Percentiles rank a stretch among this genome's conserved stretches.
Evolutionary conservation across 2,329 filamentous ascomycete species (phyloP).

Genomic region (Pestalotiopsis fici): DNA sequence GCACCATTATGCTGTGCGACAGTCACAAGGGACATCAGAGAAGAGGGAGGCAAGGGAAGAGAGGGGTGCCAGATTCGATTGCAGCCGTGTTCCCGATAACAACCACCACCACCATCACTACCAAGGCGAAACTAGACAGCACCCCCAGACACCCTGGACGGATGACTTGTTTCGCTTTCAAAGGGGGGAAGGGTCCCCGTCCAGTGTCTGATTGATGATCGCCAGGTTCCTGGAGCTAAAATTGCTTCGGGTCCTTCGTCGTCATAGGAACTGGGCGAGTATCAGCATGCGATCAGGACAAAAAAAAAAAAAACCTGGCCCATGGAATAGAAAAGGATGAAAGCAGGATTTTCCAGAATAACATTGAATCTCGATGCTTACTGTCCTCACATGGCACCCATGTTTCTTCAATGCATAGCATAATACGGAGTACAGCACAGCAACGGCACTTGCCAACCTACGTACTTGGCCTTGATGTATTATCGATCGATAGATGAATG

Average conservation of each 20-base stretch:
- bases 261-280: constrained; percentile 3
- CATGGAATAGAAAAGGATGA: not conserved
- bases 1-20: not conserved
- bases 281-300: not conserved
- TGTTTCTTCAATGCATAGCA: not conserved
- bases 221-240: constrained; percentile 3
- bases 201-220: not conserved
- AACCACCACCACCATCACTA: not conserved
- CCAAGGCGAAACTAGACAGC: not conserved
- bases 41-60: not conserved
- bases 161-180: not conserved
- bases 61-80: not conserved
- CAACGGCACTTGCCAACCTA: not conserved
- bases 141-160: not conserved
- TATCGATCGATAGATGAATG: not conserved
- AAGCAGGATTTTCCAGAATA: not conserved
- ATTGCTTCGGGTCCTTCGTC: constrained; percentile 5
- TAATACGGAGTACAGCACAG: not conserved
- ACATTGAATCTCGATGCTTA: not conserved
- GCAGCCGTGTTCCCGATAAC: not conserved
- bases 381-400: not conserved
- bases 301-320: not conserved
- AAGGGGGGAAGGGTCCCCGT: not conserved
- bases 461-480: not conserved
- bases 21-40: not conserved